Conservation (phyloP, 2,329 filamentous ascomycete species). For the Coleophoma cylindrospora region DNA sequence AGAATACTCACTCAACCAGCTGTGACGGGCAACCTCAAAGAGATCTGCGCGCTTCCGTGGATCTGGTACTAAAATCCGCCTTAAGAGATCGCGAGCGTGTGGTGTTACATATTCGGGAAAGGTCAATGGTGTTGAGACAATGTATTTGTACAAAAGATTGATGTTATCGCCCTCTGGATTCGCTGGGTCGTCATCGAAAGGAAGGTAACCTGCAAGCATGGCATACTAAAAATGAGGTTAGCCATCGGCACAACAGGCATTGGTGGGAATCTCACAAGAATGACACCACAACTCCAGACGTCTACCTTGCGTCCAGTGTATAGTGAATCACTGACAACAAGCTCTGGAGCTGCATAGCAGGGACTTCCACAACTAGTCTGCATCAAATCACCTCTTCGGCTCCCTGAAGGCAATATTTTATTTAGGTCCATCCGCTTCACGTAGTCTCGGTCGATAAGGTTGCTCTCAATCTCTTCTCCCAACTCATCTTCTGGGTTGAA, state of each 20-base stretch:
- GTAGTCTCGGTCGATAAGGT: constrained; percentile 80
- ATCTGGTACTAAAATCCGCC: constrained; percentile 91
- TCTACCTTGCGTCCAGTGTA: constrained; percentile 98
- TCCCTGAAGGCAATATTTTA: constrained; percentile 67
- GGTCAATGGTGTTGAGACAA: constrained; percentile 91
- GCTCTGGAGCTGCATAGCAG: constrained; percentile 93
- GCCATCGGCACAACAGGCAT: constrained; percentile 6
- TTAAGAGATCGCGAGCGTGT: constrained; percentile 86
- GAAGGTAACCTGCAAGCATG: constrained; percentile 95
- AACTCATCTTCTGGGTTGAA: constrained; percentile 89
- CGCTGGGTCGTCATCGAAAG: constrained; percentile 96
- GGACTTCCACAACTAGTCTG: constrained; percentile 98
- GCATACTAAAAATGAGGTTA: constrained; percentile 64
- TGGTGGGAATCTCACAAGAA: constrained; percentile 65
- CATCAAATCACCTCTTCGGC: constrained; percentile 90
- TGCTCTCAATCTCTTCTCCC: constrained; percentile 83
- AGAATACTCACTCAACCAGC: constrained; percentile 97
- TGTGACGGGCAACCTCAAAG: constrained; percentile 95
- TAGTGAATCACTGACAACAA: constrained; percentile 94
- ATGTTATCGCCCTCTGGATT: constrained; percentile 99
- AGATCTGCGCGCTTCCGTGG: constrained; percentile 91
- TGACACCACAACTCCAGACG: constrained; percentile 98
- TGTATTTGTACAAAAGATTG: constrained; percentile 98
- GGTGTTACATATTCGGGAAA: constrained; percentile 99
- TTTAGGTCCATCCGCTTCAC: constrained; percentile 86